Base-by-base conservation (phyloP, 2,329 filamentous ascomycete genomes). In the Gaeumannomyces tritici region DNA sequence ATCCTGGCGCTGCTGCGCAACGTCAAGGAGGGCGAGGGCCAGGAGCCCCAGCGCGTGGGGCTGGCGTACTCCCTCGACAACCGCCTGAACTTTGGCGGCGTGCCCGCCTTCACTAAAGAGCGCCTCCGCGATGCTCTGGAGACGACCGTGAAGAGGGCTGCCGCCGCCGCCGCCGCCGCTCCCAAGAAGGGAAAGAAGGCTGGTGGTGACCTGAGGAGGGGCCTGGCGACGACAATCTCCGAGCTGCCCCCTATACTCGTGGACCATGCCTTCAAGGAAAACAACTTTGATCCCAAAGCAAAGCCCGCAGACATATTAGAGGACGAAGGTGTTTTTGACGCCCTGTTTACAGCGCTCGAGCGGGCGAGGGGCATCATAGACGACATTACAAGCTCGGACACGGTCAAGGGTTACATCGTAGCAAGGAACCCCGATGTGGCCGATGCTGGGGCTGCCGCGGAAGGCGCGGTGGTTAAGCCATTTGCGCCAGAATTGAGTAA, bases 211-310 rank as follows among this genome's bases (percentile, higher is more conserved):
- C 70, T 98, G 66, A 85, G 91, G 63, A 93, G 89, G 73, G 89
- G 90, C 3, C 76, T 99, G 61, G 91, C 91, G 0, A 83, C 89
- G 15, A 90, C 89, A 1, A 93, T 98, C 62, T 90, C 89, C 0
- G 95, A 99, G 72, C 86, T 93, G 62, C 92, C 95, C 1, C 93
- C 95, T 0, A 85, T 95, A 62, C 76, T 99, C 7, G 81, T 98
- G 24, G 93, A 98, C 65, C 93, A 98, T 77, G 88, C 87, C 2
- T 85, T 99, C 71, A 82, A 86, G 42, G 77, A 85, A 2, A 84
- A 84, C 1, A 79, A 81, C 0, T 90, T 96, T 65, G 89, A 97
- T 72, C 80, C 87, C 0, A 81, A 82, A 2, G 74, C 83, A 11
- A 86, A 87, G 66, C 86, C 89, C 0, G 84, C 87, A 11, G 83